phyloP scores from a whole-genome alignment of 1,284 basidiomycete species.

The Neonothopanus nambi region DNA sequence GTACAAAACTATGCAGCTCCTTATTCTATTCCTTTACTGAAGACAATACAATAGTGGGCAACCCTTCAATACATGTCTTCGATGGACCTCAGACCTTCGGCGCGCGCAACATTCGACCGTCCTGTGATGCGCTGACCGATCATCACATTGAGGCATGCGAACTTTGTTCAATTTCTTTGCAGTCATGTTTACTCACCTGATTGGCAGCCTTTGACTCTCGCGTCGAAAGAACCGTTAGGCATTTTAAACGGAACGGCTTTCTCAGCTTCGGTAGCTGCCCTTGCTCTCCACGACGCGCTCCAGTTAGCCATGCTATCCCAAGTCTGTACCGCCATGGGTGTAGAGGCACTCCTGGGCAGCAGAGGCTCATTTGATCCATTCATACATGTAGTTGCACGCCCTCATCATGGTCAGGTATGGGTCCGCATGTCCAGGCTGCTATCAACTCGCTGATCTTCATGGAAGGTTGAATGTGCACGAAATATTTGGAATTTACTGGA shows the following conservation, averaged over 20 bases:
- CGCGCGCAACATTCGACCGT: conserved; percentile 57
- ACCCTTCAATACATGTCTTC: conserved; percentile 75
- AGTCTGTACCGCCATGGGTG: conserved; percentile 84
- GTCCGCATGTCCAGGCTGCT: background rate
- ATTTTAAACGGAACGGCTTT: conserved; percentile 86
- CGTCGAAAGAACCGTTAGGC: conserved; percentile 69
- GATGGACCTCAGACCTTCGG: conserved; percentile 54
- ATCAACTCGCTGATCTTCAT: background rate
- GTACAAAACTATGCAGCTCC: background rate
- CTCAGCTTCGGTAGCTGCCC: conserved; percentile 62
- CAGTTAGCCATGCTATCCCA: conserved; percentile 73
- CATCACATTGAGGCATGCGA: conserved; percentile 48
- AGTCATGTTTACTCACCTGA: no score
- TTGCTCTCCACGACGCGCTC: conserved; percentile 74
- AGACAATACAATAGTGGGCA: conserved; percentile 47
- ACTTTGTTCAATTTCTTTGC: no score
- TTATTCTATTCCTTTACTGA: background rate
- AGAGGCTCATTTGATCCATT: conserved; percentile 78
- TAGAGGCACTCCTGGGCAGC: conserved; percentile 77
- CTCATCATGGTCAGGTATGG: conserved; percentile 81
- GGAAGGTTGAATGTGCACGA: conserved; percentile 65
- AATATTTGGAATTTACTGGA: conserved; percentile 69
- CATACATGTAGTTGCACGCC: conserved; percentile 75
- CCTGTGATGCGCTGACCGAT: conserved; percentile 62
- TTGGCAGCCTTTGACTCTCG: conserved; percentile 57